Evolutionary conservation across 2,329 filamentous ascomycete species (phyloP).

Genomic region (Colletotrichum viniferum): DNA sequence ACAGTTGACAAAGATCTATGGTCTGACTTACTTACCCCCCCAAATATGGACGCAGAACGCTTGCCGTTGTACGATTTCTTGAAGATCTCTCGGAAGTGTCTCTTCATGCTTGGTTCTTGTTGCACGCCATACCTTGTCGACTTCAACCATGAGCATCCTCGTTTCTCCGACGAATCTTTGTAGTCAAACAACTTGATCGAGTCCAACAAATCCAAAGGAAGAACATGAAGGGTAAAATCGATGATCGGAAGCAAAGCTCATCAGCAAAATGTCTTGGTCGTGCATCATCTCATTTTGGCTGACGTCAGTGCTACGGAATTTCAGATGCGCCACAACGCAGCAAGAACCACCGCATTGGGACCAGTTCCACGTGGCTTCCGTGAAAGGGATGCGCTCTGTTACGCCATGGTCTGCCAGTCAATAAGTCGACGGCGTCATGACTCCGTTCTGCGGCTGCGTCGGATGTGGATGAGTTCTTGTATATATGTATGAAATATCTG

Average conservation of each 20-base stretch:
- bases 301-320: slow-evolving; percentile 1
- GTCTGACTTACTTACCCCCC: neutral
- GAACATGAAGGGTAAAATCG: neutral
- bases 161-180: neutral
- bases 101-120: neutral
- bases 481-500: neutral
- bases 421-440: slow-evolving; percentile 7
- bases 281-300: neutral
- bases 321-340: neutral
- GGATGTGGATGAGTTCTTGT: neutral
- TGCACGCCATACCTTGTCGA: neutral
- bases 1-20: neutral
- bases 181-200: neutral
- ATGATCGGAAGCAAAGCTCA: neutral
- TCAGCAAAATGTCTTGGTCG: neutral
- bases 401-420: neutral
- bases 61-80: neutral
- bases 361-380: neutral
- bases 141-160: neutral
- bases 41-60: neutral
- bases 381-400: too few relatives aligned
- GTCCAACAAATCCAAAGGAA: neutral
- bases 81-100: neutral
- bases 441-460: neutral
- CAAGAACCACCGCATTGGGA: neutral